Conservation (phyloP, 805 yeast species). For the Metahyphopichia silvanorum region DNA sequence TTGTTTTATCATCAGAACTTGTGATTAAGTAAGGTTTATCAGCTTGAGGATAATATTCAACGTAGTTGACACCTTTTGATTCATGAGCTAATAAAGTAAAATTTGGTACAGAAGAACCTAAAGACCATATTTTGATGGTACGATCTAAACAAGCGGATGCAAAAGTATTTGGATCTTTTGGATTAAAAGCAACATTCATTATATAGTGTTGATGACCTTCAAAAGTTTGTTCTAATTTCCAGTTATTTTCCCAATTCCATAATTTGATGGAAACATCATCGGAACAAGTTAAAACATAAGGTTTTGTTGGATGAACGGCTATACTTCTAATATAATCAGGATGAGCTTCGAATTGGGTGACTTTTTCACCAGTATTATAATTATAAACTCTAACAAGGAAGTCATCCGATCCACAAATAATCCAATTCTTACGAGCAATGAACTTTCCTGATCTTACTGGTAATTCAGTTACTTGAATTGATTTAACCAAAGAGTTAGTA, state of each 20-base stretch:
- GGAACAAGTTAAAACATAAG: constrained; percentile 81
- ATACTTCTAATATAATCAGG: constrained; percentile 93
- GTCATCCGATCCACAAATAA: constrained; percentile 94
- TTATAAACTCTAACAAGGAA: constrained; percentile 91
- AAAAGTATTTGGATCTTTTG: constrained; percentile 95
- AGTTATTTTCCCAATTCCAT: constrained; percentile 97
- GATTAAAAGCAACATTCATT: constrained; percentile 92
- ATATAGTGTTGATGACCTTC: constrained; percentile 97
- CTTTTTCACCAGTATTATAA: constrained; percentile 92
- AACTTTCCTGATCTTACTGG: constrained; percentile 96
- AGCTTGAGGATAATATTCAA: constrained; percentile 94
- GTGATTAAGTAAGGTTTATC: constrained; percentile 96
- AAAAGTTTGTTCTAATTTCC: constrained; percentile 86
- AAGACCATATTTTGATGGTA: constrained; percentile 94
- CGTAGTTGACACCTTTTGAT: constrained; percentile 90
- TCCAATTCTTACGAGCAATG: constrained; percentile 95
- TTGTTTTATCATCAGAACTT: constrained; percentile 84
- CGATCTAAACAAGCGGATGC: constrained; percentile 96
- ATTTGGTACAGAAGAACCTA: constrained; percentile 84
- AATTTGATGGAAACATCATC: constrained; percentile 90
- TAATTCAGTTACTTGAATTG: constrained; percentile 91
- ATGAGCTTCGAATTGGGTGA: constrained; percentile 95
- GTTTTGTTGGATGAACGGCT: constrained; percentile 92
- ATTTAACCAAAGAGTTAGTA: constrained; percentile 76
- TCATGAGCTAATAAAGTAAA: constrained; percentile 91